A percentile compares a stretch with the other conserved stretches of the same genome.
These are phyloP conservation scores for Canna indica DNA, from an alignment of 176 grass and related monocot genomes.

Conservation along the genomic window DNA sequence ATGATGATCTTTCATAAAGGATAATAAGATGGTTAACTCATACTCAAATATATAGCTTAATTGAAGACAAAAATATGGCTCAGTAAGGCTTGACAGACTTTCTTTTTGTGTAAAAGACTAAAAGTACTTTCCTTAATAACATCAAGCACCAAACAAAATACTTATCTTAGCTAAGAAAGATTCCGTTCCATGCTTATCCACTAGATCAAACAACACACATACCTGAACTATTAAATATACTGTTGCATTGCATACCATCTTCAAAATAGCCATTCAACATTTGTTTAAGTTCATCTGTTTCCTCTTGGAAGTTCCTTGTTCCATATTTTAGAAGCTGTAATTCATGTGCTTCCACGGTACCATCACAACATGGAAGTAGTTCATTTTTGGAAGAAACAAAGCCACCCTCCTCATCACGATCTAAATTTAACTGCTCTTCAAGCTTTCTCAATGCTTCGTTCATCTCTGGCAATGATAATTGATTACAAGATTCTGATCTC, in stretches of 20 bases:
- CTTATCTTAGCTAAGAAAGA: background rate
- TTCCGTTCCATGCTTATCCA: background rate
- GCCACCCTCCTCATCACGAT: constrained; percentile 28
- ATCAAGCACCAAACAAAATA: background rate
- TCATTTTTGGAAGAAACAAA: background rate
- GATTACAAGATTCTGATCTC: constrained; percentile 32
- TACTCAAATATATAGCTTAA: background rate
- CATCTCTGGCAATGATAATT: constrained; percentile 10
- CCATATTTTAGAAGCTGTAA: constrained; percentile 3
- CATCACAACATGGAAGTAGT: constrained; percentile 12
- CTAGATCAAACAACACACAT: background rate
- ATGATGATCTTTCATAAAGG: too few species aligned
- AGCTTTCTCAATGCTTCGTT: constrained; percentile 24
- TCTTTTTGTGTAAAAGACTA: background rate
- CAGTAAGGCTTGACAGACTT: background rate
- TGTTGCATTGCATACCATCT: background rate
- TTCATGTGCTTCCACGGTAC: constrained; percentile 20
- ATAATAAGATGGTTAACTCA: background rate
- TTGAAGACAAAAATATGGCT: background rate
- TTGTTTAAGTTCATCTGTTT: constrained; percentile 27
- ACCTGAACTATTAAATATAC: constrained; percentile 69
- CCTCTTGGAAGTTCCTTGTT: constrained; percentile 10
- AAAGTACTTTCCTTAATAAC: background rate
- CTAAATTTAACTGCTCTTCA: constrained; percentile 40
- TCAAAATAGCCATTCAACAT: constrained; percentile 19